Evolutionary conservation across 1,139 yeast genomes (phyloP).

Genomic region (Hansenula sp.): DNA sequence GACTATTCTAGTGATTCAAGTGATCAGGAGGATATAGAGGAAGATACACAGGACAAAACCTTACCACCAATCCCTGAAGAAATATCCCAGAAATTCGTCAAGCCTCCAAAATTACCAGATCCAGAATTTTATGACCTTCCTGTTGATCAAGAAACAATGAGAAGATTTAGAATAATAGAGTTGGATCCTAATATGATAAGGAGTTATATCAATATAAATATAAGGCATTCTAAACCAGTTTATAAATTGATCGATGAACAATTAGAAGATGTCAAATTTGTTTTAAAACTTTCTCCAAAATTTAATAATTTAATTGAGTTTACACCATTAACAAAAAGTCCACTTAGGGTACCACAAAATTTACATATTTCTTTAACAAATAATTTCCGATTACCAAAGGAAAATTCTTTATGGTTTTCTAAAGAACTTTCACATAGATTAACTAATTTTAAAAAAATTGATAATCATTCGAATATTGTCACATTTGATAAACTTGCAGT

Average conservation of each 20-base stretch:
- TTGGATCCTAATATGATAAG: too few species aligned
- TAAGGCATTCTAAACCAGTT: background rate
- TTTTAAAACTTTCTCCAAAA: too few species aligned
- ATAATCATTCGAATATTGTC: background rate
- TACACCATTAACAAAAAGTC: too few species aligned
- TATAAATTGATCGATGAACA: too few species aligned
- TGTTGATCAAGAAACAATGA: too few species aligned
- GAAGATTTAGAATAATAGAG: too few species aligned
- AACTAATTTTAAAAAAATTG: background rate
- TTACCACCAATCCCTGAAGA: background rate
- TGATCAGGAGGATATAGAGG: background rate
- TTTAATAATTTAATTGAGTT: too few species aligned
- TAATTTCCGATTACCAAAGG: background rate
- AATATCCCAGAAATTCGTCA: background rate
- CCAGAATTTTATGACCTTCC: background rate
- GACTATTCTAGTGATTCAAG: background rate
- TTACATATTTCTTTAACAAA: background rate
- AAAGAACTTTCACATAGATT: background rate
- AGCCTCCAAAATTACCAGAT: background rate
- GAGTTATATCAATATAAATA: too few species aligned
- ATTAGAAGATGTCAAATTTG: too few species aligned
- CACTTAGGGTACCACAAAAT: background rate
- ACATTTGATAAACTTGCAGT: background rate
- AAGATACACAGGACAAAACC: background rate
- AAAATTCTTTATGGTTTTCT: background rate